Evolutionary conservation across 2,329 filamentous ascomycete species (phyloP).

Genomic region (Aspergillus neotritici): DNA sequence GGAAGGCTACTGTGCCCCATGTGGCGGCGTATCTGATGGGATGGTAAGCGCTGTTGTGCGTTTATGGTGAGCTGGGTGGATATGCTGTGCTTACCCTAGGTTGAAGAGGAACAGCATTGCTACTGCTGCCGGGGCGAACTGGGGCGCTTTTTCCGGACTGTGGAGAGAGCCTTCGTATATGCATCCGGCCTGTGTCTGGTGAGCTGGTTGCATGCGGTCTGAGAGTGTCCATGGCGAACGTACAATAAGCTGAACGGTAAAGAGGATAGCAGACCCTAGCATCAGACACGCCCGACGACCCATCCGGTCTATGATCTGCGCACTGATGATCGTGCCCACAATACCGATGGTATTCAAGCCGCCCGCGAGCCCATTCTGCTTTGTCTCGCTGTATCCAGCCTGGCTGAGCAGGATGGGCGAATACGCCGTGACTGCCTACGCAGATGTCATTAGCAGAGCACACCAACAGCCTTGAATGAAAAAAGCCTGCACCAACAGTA

Average conservation of each 20-base stretch:
- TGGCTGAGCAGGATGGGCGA: conserved; percentile 25
- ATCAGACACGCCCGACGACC: conserved; percentile 43
- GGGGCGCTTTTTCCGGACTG: conserved; percentile 30
- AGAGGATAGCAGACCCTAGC: conserved; percentile 35
- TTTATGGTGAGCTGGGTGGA: too few species aligned
- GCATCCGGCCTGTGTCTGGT: conserved; percentile 28
- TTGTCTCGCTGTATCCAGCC: conserved; percentile 34
- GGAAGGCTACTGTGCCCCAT: conserved; percentile 49
- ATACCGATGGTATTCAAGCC: conserved; percentile 50
- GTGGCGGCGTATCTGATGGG: conserved; percentile 41
- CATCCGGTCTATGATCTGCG: conserved; percentile 48
- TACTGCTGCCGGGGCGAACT: conserved; percentile 43
- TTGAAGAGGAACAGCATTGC: conserved; percentile 45
- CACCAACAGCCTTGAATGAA: conserved; percentile 23
- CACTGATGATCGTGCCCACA: conserved; percentile 47
- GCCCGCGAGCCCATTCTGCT: conserved; percentile 45
- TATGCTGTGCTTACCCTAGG: conserved; percentile 12
- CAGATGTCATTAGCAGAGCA: conserved; percentile 21
- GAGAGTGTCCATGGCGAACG: too few species aligned
- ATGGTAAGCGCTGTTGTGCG: background rate
- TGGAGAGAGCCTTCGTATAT: conserved; percentile 40
- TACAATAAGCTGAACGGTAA: conserved; percentile 40
- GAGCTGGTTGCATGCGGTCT: background rate
- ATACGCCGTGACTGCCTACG: conserved; percentile 34
- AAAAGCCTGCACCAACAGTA: conserved; percentile 36